These are phyloP conservation scores for Spathaspora girioi DNA, from an alignment of 805 yeast genomes.

Conservation along the genomic window DNA sequence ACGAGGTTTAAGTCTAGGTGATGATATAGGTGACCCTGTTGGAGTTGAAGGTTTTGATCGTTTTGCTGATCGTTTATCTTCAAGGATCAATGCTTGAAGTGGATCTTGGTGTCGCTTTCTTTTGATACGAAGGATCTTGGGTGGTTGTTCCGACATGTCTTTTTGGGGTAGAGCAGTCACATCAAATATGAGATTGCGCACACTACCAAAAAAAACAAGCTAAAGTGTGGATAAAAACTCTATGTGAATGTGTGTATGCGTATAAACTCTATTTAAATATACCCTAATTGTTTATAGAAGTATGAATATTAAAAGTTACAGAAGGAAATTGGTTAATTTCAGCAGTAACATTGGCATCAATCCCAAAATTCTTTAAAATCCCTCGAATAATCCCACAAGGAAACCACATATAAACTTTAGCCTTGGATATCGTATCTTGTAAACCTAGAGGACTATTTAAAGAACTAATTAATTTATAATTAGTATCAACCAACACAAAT, in stretches of 20 bases:
- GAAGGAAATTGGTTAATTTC: constrained; percentile 60
- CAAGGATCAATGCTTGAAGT: constrained; percentile 67
- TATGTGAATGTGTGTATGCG: too few species aligned
- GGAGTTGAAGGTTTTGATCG: constrained; percentile 40
- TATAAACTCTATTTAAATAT: neutral
- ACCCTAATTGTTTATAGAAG: constrained; percentile 27
- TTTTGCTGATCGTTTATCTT: constrained; percentile 34
- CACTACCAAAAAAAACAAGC: neutral
- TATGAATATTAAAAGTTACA: constrained; percentile 72
- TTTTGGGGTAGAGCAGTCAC: neutral
- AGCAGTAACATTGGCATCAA: constrained; percentile 61
- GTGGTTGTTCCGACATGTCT: constrained; percentile 28
- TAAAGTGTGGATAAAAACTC: neutral
- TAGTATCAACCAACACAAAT: constrained; percentile 71
- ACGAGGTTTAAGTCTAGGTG: constrained; percentile 32
- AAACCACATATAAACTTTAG: constrained; percentile 56
- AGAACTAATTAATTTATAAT: constrained; percentile 50
- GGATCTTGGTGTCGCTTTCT: constrained; percentile 87
- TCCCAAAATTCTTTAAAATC: constrained; percentile 63
- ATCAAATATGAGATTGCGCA: neutral
- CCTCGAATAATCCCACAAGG: constrained; percentile 79
- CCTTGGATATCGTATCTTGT: constrained; percentile 42
- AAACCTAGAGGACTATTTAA: constrained; percentile 45
- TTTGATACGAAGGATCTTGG: constrained; percentile 76
- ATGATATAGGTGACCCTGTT: constrained; percentile 14